These are phyloP conservation scores for Kodamaea ohmeri DNA, from an alignment of 1,139 yeast species.

Conservation along the genomic window DNA sequence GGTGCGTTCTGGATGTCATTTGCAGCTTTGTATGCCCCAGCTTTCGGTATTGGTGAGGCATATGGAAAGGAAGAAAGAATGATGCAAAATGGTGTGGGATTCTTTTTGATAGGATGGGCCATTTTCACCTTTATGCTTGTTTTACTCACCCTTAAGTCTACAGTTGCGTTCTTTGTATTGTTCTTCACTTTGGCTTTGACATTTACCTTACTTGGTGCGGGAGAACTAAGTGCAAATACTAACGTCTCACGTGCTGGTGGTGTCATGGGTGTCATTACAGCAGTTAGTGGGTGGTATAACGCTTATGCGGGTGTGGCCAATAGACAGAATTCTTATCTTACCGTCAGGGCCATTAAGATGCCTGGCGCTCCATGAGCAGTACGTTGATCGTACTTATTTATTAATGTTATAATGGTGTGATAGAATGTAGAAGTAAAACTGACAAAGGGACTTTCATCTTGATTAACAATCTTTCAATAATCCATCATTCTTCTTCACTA, in stretches of 20 bases:
- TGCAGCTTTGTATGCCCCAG: constrained; percentile 68
- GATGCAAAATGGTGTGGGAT: constrained; percentile 53
- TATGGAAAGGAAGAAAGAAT: constrained; percentile 44
- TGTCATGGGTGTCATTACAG: constrained; percentile 58
- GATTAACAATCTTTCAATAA: no score
- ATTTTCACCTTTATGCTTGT: constrained; percentile 58
- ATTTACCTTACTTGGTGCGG: constrained; percentile 56
- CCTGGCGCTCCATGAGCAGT: constrained; percentile 18
- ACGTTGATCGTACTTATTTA: constrained; percentile 5
- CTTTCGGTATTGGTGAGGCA: constrained; percentile 69
- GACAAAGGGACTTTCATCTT: no score
- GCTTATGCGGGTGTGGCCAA: constrained; percentile 44
- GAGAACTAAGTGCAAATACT: constrained; percentile 47
- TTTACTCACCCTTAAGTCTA: constrained; percentile 60
- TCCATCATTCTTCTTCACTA: no score
- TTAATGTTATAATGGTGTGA: not conserved
- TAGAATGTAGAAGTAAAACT: no score
- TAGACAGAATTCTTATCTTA: constrained; percentile 36
- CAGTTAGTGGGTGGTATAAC: constrained; percentile 61
- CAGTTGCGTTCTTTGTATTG: constrained; percentile 56
- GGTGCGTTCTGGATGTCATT: constrained; percentile 91
- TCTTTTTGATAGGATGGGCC: constrained; percentile 65
- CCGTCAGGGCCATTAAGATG: constrained; percentile 33
- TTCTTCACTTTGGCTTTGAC: constrained; percentile 55
- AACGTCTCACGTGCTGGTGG: constrained; percentile 66